phyloP scores from a whole-genome alignment of 306 rosid species.

The Lathyrus sativus region DNA sequence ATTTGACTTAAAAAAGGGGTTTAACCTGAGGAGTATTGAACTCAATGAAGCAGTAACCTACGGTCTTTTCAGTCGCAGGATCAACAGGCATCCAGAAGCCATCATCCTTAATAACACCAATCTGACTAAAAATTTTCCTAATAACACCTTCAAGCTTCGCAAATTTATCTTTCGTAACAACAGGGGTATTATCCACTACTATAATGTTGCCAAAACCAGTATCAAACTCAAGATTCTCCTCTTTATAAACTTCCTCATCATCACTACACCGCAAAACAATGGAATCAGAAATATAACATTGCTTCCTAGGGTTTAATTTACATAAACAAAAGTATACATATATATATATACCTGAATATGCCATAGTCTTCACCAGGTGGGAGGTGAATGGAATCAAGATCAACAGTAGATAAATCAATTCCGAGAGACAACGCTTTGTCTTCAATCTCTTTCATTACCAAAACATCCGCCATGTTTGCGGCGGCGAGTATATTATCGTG shows the following conservation, averaged over 20 bases:
- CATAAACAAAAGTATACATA: neutral
- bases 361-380: conserved; percentile 64
- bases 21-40: conserved; percentile 75
- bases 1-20: neutral
- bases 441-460: conserved; percentile 64
- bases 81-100: conserved; percentile 89
- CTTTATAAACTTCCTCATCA: conserved; percentile 61
- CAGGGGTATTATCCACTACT: conserved; percentile 75
- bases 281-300: neutral
- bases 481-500: neutral
- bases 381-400: conserved; percentile 64
- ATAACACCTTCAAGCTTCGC: conserved; percentile 75
- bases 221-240: conserved; percentile 60
- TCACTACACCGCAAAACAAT: conserved; percentile 43
- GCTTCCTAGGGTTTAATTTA: neutral
- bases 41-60: conserved; percentile 82
- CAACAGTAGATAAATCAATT: conserved; percentile 59
- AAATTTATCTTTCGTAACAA: conserved; percentile 69
- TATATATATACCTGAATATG: conserved; percentile 54
- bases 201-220: conserved; percentile 72
- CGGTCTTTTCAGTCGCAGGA: conserved; percentile 51
- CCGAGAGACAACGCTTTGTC: conserved; percentile 66
- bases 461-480: conserved; percentile 64
- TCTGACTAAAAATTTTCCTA: conserved; percentile 73
- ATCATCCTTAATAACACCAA: conserved; percentile 68